phyloP scores from a whole-genome alignment of 2,329 filamentous ascomycete species.

The Plenodomus biglobosus region DNA sequence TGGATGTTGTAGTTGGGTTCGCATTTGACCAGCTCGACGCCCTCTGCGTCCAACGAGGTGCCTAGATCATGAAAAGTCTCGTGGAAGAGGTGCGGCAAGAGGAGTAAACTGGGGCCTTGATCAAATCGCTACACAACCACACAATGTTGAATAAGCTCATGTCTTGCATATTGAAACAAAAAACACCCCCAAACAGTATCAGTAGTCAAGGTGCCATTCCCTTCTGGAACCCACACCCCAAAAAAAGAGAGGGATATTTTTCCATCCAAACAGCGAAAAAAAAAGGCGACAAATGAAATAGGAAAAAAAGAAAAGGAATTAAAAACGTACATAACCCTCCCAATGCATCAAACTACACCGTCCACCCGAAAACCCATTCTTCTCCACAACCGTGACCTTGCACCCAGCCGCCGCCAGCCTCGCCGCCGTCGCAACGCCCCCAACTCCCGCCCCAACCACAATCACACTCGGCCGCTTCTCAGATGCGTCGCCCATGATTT shows the following conservation, averaged over 20 bases:
- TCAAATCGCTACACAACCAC: conserved; percentile 61
- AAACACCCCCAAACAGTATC: too few relatives aligned
- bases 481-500: not conserved
- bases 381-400: conserved; percentile 74
- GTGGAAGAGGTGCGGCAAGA: conserved; percentile 70
- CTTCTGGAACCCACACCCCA: too few relatives aligned
- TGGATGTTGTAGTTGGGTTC: conserved; percentile 75
- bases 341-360: conserved; percentile 67
- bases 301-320: not conserved
- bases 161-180: too few relatives aligned
- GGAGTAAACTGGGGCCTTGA: conserved; percentile 72
- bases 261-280: too few relatives aligned
- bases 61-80: conserved; percentile 70
- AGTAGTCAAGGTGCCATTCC: too few relatives aligned
- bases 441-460: conserved; percentile 65
- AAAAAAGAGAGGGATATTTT: too few relatives aligned
- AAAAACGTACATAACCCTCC: conserved; percentile 55
- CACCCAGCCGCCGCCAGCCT: conserved; percentile 71
- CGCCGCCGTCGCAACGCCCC: conserved; percentile 71
- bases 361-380: conserved; percentile 72
- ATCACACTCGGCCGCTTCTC: conserved; percentile 28
- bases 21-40: conserved; percentile 69
- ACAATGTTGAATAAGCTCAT: conserved; percentile 2
- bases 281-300: too few relatives aligned
- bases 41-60: conserved; percentile 65